Base-by-base conservation (phyloP, 352 stramenopile species). In the Blastocystis sp. region DNA sequence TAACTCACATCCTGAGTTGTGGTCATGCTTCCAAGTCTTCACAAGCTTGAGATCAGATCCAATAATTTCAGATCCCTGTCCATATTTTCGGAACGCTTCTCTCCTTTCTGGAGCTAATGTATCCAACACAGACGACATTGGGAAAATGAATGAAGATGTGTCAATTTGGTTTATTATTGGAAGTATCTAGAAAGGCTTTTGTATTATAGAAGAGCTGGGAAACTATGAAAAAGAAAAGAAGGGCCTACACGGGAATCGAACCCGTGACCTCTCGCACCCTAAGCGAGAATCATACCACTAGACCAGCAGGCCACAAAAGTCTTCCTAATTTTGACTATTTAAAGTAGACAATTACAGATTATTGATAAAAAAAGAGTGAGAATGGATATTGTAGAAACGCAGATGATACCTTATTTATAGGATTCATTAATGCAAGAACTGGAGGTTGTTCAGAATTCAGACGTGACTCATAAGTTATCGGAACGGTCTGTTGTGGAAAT, bases 191-290 rank as follows among this genome's bases (percentile, higher is more conserved):
- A n/a, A n/a, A n/a, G n/a, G n/a, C n/a, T n/a, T 48, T 9, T 48
- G 40, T 48, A 9, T 9, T 48, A 48, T 9, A 48, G 40, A 9
- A 48, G 40, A 48, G 4, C 6, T 11, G 15, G 24, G 42, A 15
- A n/a, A 19, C 15, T 56, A 81, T n/a, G 62, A 37, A 35, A n/a
- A 37, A 27, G 62, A 64, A 81, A 81, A 62, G n/a, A 81, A 42
- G 70, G 70, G 70, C 70, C 70, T 81, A 81, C 70, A 81, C 70
- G 70, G 70, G 70, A 81, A 81, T 81, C 70, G 70, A 81, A 81
- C 70, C 70, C 70, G 44, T 81, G 44, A 64, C 66, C 66, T 78
- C 66, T 78, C 66, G 37, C 66, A 78, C 66, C 66, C 66, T 78
- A 78, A 78, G 66, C 66, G 33, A 78, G 66, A 78, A 78, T 78